phyloP scores from a whole-genome alignment of 2,329 filamentous ascomycete genomes.

The Epichloe uncinata region DNA sequence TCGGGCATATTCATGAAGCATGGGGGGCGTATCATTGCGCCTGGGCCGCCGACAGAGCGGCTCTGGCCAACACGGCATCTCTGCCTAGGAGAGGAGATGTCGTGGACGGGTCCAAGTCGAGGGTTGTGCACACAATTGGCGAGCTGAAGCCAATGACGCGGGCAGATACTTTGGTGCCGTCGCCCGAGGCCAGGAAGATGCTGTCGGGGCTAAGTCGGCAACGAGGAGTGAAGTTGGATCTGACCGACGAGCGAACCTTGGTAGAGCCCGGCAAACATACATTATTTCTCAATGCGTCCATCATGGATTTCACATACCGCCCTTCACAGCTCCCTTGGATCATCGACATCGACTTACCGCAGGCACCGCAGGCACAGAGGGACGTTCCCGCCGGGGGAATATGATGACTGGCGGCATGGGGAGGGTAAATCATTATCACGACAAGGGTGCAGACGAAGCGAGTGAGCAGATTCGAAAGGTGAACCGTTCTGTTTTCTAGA shows the following conservation, averaged over 20 bases:
- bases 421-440: too few species aligned
- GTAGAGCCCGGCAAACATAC: conserved; percentile 33
- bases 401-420: not conserved
- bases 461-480: not conserved
- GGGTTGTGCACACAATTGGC: conserved; percentile 19
- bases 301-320: conserved; percentile 30
- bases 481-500: not conserved
- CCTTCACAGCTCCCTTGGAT: conserved; percentile 38
- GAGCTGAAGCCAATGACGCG: conserved; percentile 11
- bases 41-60: conserved; percentile 27
- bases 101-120: conserved; percentile 29
- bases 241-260: conserved; percentile 18
- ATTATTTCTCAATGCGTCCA: conserved; percentile 46
- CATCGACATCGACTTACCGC: conserved; percentile 32
- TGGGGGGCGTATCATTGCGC: conserved; percentile 43
- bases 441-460: too few species aligned
- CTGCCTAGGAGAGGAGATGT: conserved; percentile 7
- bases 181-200: conserved; percentile 7
- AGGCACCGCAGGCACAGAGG: not conserved
- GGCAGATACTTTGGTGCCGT: conserved; percentile 5
- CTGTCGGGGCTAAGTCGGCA: conserved; percentile 13
- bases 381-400: not conserved
- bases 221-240: conserved; percentile 24
- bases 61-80: conserved; percentile 6
- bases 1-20: conserved; percentile 45